A percentile compares a stretch with the other conserved stretches of the same genome.
Conservation (phyloP, 495 filamentous ascomycete species). For the Bathelium albidoporum region DNA sequence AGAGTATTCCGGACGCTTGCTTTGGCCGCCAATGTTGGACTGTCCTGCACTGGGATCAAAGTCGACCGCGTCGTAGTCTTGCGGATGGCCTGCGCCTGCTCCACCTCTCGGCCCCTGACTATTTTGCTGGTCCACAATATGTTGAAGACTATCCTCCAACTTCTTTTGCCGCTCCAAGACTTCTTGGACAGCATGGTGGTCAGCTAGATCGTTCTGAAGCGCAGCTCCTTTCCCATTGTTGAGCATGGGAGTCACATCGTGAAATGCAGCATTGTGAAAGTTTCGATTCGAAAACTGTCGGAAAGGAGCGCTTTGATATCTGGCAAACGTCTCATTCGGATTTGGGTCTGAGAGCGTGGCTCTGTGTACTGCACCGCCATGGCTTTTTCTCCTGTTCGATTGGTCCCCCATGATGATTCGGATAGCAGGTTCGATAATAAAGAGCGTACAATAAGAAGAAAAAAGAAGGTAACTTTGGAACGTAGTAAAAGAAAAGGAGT, state of each 20-base stretch:
- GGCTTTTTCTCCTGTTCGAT: neutral
- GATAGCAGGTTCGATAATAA: neutral
- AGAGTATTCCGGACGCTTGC: neutral
- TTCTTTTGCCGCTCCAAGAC: constrained; percentile 1
- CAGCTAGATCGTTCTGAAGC: neutral
- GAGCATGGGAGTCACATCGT: neutral
- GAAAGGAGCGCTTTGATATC: neutral
- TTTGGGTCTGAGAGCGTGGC: constrained; percentile 1
- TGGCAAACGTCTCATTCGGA: neutral
- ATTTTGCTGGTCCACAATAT: neutral
- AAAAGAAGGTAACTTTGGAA: neutral
- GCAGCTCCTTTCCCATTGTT: neutral
- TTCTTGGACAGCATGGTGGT: neutral
- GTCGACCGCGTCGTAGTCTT: neutral
- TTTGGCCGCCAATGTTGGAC: neutral
- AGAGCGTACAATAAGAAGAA: neutral
- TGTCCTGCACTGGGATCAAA: constrained; percentile 2
- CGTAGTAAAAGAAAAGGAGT: neutral
- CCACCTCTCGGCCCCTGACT: neutral
- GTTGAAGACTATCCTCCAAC: neutral
- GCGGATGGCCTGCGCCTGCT: neutral
- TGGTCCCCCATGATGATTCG: neutral
- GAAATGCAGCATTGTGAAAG: constrained; percentile 3
- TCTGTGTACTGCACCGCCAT: neutral
- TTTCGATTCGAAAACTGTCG: neutral